phyloP scores from a whole-genome alignment of 371 early-diverging fungal species.

The Conidiobolus incongruus region DNA sequence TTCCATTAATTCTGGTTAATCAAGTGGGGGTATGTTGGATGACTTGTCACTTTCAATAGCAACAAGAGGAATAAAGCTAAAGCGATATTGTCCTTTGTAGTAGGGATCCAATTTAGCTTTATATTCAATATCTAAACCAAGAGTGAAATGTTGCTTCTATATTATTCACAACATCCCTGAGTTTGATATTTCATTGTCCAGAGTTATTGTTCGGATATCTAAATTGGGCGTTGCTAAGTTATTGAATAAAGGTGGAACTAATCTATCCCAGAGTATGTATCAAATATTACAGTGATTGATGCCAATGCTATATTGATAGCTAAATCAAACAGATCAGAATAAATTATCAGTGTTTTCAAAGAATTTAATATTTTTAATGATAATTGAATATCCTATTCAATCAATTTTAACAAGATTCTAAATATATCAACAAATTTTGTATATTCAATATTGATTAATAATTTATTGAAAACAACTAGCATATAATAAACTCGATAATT shows the following conservation, averaged over 20 bases:
- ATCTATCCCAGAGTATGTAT: conserved; percentile 14
- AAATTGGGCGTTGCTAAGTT: conserved; percentile 19
- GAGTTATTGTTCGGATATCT: conserved; percentile 19
- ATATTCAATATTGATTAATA: too few species aligned
- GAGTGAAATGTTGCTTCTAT: conserved; percentile 7
- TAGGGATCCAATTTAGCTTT: neutral
- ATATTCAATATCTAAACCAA: conserved; percentile 6
- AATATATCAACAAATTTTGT: too few species aligned
- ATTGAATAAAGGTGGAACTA: conserved; percentile 21
- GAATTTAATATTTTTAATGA: too few species aligned
- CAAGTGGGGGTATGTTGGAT: conserved; percentile 8
- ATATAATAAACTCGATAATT: too few species aligned
- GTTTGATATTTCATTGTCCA: conserved; percentile 21
- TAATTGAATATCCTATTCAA: too few species aligned
- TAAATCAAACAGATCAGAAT: too few species aligned
- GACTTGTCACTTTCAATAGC: conserved; percentile 12
- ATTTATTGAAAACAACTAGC: too few species aligned
- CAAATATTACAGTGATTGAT: too few species aligned
- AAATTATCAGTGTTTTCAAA: too few species aligned
- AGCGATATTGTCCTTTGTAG: neutral
- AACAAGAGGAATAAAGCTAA: neutral
- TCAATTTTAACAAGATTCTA: too few species aligned
- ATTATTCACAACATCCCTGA: conserved; percentile 13
- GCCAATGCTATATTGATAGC: too few species aligned
- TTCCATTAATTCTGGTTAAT: conserved; percentile 20